Percentiles rank a stretch among this genome's conserved stretches.
Evolutionary conservation across 345 rosid genomes (phyloP).

Genomic region (Dovyalis caffra): DNA sequence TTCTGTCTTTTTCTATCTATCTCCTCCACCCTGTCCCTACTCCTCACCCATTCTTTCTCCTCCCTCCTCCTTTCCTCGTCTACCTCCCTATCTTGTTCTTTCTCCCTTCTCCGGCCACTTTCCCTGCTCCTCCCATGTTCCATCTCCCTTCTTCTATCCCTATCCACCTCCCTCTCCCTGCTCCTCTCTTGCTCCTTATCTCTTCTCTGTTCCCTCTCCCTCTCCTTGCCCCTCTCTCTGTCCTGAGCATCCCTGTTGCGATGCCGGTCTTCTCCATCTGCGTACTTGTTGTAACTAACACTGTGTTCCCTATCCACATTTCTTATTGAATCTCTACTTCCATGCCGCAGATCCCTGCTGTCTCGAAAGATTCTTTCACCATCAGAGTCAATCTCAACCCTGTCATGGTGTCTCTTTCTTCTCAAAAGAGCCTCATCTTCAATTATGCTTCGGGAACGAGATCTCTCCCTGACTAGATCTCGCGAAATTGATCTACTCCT

Average conservation of each 20-base stretch:
- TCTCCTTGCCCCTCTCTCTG: slow-evolving; percentile 25
- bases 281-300: slow-evolving; percentile 36
- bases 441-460: slow-evolving; percentile 41
- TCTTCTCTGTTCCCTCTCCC: slow-evolving; percentile 32
- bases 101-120: slow-evolving; percentile 41
- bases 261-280: slow-evolving; percentile 37
- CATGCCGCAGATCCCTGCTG: slow-evolving; percentile 36
- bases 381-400: slow-evolving; percentile 30
- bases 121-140: slow-evolving; percentile 50
- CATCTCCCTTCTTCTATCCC: slow-evolving; percentile 41
- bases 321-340: slow-evolving; percentile 39
- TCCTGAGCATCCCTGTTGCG: slow-evolving; percentile 35
- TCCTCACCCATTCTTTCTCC: slow-evolving; percentile 18
- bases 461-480: slow-evolving; percentile 52
- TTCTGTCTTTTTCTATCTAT: slow-evolving; percentile 4
- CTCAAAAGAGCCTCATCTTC: slow-evolving; percentile 45
- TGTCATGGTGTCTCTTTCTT: slow-evolving; percentile 30
- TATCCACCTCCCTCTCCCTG: slow-evolving; percentile 33
- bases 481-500: slow-evolving; percentile 49
- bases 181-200: slow-evolving; percentile 25
- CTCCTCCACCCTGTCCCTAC: background rate
- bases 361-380: slow-evolving; percentile 28
- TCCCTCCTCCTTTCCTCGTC: slow-evolving; percentile 39
- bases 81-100: slow-evolving; percentile 30
- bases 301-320: slow-evolving; percentile 41